Conservation (phyloP, 768 basidiomycete genomes). For the Auricularia sp. region DNA sequence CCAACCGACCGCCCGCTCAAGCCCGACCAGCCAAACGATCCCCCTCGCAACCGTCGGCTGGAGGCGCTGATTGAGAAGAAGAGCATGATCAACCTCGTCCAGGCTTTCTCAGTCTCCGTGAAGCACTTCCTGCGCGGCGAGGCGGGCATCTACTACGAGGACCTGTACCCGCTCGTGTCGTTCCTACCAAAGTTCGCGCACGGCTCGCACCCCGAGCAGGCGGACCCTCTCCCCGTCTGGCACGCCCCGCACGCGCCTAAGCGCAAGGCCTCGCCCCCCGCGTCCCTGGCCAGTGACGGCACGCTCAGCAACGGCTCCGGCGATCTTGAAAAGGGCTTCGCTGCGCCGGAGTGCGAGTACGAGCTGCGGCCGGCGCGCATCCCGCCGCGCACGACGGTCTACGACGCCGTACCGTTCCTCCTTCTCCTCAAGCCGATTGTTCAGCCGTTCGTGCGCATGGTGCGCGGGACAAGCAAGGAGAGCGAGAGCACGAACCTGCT, state of each 20-base stretch:
- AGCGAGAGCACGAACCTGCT: neutral
- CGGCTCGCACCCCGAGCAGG: neutral
- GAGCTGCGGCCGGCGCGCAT: constrained; percentile 45
- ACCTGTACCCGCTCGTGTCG: constrained; percentile 58
- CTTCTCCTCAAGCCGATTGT: constrained; percentile 39
- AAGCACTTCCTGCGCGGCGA: constrained; percentile 67
- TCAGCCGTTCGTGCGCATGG: neutral
- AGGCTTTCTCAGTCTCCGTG: constrained; percentile 57
- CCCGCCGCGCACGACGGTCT: constrained; percentile 39
- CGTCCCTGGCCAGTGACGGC: neutral
- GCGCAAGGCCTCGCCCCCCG: neutral
- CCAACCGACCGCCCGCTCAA: constrained; percentile 32
- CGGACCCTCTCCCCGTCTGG: constrained; percentile 41
- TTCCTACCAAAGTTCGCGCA: constrained; percentile 52
- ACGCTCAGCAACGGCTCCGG: neutral
- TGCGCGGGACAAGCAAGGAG: neutral
- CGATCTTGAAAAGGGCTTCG: constrained; percentile 35
- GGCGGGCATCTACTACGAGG: constrained; percentile 60
- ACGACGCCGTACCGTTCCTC: constrained; percentile 46
- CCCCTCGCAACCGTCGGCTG: constrained; percentile 5
- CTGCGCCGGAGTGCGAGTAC: constrained; percentile 29
- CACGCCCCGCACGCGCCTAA: constrained; percentile 28
- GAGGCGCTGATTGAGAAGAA: constrained; percentile 60
- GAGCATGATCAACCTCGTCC: constrained; percentile 61
- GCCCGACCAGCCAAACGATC: constrained; percentile 11